Evolutionary conservation across 2,329 filamentous ascomycete genomes (phyloP).

Genomic region (Lomentospora prolificans): DNA sequence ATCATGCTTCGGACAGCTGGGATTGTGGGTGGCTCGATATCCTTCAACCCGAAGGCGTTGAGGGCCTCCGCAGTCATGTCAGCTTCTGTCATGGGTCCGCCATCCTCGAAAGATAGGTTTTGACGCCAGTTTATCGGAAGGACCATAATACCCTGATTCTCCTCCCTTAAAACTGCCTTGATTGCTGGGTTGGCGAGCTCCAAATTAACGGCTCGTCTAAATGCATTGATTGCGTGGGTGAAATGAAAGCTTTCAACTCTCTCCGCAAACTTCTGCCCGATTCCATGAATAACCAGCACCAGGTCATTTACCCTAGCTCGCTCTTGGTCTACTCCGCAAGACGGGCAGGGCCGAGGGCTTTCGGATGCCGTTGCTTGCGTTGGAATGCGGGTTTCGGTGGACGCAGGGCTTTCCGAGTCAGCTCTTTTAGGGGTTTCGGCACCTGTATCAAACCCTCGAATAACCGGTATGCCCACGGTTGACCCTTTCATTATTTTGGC

Average conservation of each 20-base stretch:
- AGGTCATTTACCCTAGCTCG: slow-evolving; percentile 72
- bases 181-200: slow-evolving; percentile 68
- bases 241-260: slow-evolving; percentile 95
- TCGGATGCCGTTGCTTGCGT: not conserved
- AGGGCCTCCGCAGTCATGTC: slow-evolving; percentile 43
- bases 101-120: slow-evolving; percentile 78
- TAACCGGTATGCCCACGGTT: slow-evolving; percentile 75
- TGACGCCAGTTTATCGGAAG: slow-evolving; percentile 91
- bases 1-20: slow-evolving; percentile 90
- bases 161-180: slow-evolving; percentile 58
- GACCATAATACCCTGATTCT: slow-evolving; percentile 84
- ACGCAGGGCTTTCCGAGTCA: not conserved
- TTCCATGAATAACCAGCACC: slow-evolving; percentile 85
- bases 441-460: slow-evolving; percentile 75
- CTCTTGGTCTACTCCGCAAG: slow-evolving; percentile 54
- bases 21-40: slow-evolving; percentile 86
- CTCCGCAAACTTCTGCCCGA: slow-evolving; percentile 92
- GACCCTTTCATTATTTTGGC: slow-evolving; percentile 75
- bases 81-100: slow-evolving; percentile 48
- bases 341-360: slow-evolving; percentile 30
- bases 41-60: slow-evolving; percentile 58
- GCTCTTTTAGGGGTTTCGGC: slow-evolving; percentile 17
- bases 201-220: slow-evolving; percentile 75
- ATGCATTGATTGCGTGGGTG: slow-evolving; percentile 87
- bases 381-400: not conserved